Conservation (phyloP, 2,329 filamentous ascomycete genomes). For the Diaporthe australafricana region DNA sequence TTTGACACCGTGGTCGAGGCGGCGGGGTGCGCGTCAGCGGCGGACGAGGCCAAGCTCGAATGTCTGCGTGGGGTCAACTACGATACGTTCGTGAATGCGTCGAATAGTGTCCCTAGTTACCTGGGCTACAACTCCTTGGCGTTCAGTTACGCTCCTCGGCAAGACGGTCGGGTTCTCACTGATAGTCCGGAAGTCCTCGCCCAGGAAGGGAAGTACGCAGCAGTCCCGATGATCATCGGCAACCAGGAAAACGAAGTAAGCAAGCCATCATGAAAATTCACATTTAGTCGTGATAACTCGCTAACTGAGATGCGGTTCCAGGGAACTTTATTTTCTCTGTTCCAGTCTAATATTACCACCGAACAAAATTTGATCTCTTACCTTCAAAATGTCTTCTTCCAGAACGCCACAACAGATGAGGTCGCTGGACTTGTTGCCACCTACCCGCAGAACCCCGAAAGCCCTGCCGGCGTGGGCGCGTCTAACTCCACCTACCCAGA, state of each 20-base stretch:
- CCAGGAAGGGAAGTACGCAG: conserved; percentile 58
- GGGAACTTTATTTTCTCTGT: conserved; percentile 79
- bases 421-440: conserved; percentile 69
- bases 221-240: conserved; percentile 69
- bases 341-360: conserved; percentile 75
- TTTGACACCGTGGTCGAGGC: conserved; percentile 72
- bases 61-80: conserved; percentile 75
- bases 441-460: conserved; percentile 72
- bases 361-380: conserved; percentile 72
- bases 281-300: neutral
- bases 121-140: conserved; percentile 76
- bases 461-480: conserved; percentile 75
- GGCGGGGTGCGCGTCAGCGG: conserved; percentile 69
- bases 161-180: conserved; percentile 73
- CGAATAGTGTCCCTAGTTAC: conserved; percentile 76
- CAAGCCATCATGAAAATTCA: neutral
- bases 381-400: conserved; percentile 70
- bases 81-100: conserved; percentile 71
- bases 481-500: conserved; percentile 81
- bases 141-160: conserved; percentile 79
- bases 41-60: conserved; percentile 64
- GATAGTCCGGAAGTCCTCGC: conserved; percentile 72
- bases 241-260: conserved; percentile 77
- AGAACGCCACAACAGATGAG: conserved; percentile 60
- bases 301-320: conserved; percentile 48